Base-by-base conservation (phyloP, 495 filamentous ascomycete genomes). In the Aspergillus carlsbadensis region DNA sequence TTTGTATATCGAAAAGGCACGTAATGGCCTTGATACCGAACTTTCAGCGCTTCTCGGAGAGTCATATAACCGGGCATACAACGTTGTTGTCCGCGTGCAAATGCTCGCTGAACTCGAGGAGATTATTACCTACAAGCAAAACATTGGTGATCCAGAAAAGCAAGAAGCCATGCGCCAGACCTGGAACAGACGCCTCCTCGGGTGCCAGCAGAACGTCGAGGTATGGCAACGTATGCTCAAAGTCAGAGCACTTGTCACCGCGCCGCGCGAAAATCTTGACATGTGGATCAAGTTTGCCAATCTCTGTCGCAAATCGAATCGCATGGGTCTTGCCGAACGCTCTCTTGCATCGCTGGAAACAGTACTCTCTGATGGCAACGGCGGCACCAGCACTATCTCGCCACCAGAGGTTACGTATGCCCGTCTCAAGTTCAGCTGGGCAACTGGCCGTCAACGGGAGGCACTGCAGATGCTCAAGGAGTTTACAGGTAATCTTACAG, bases 201-300 rank as follows among this genome's bases (percentile, higher is more conserved):
- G 94, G 18, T 96, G 94, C 60, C 93, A 98, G 69, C 87, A 93
- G 37, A 98, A 98, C 62, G 93, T 96, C 18, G 94, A 99, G 62
- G 92, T 97, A 7, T 99, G 94, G 94, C 92, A 96, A 67, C 81
- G 95, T 39, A 98, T 96, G 91, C 84, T 99, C 21, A 95, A 96
- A 68, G 89, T 98, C 35, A 83, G 95, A 57, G 89, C 89, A 14
- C 82, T 99, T 42, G 94, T 99, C 45, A 92, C 96, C 47, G 82
- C 81, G 10, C 92, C 94, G 4, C 84, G 82, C 26, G 92, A 99
- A 67, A 96, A 98, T 60, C 89, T 95, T 79, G 88, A 94, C 64
- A 98, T 98, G 91, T 96, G 89, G 81, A 97, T 98, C 75, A 99
- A 99, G 66, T 98, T 96, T 64, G 90, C 95, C 57, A 98, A 97